Percentiles rank a stretch among this genome's conserved stretches.
These are phyloP conservation scores for Calycina marina DNA, from an alignment of 2,329 filamentous ascomycete genomes.

Conservation along the genomic window DNA sequence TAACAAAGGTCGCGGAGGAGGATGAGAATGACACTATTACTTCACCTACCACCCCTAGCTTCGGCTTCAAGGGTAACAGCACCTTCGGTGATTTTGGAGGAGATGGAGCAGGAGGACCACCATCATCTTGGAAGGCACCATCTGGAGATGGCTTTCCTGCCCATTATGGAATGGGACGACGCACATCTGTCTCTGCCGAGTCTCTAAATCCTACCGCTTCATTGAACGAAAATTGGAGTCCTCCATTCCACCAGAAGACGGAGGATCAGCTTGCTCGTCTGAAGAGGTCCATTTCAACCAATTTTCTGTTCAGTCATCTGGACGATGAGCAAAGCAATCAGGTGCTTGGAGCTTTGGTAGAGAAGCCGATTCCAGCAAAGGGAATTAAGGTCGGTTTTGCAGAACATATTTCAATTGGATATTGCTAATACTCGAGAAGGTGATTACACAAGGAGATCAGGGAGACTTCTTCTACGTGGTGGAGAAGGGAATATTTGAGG, in stretches of 20 bases:
- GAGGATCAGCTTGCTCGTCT: constrained; percentile 67
- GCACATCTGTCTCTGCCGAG: constrained; percentile 93
- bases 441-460: constrained; percentile 89
- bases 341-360: constrained; percentile 78
- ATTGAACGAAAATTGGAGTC: constrained; percentile 76
- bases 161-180: constrained; percentile 86
- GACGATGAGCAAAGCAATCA: constrained; percentile 85
- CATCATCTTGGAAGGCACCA: constrained; percentile 24
- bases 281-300: constrained; percentile 66
- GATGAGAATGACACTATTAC: constrained; percentile 64
- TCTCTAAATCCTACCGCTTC: constrained; percentile 81
- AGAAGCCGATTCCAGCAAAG: constrained; percentile 90
- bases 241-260: constrained; percentile 73
- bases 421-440: constrained; percentile 35
- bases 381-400: constrained; percentile 46
- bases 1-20: constrained; percentile 29
- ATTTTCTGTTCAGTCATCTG: constrained; percentile 88
- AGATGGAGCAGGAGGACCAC: constrained; percentile 28
- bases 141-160: constrained; percentile 62
- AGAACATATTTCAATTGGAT: not conserved
- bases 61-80: constrained; percentile 28
- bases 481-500: constrained; percentile 78
- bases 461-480: constrained; percentile 98
- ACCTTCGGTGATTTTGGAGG: constrained; percentile 31
- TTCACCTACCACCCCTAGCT: constrained; percentile 55